phyloP scores from a whole-genome alignment of 805 yeast genomes.

The Starmerella apis region DNA sequence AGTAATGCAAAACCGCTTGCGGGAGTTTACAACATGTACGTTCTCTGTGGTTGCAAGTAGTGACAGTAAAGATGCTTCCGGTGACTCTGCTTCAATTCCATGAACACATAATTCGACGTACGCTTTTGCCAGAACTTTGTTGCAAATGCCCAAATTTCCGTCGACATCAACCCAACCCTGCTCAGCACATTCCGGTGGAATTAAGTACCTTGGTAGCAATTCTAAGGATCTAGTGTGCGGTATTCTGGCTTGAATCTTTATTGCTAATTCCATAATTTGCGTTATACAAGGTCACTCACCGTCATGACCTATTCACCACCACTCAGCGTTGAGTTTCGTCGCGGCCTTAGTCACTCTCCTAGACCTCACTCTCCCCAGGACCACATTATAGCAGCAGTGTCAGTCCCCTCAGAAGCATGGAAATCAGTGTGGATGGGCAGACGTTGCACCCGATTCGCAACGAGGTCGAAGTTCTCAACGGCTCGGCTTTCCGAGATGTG shows the following conservation, averaged over 20 bases:
- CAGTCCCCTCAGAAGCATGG: slow-evolving; percentile 6
- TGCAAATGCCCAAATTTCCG: slow-evolving; percentile 26
- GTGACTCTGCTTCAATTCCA: background rate
- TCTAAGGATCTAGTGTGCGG: slow-evolving; percentile 9
- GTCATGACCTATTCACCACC: background rate
- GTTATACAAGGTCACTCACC: background rate
- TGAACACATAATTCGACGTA: slow-evolving; percentile 15
- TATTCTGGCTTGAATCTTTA: slow-evolving; percentile 1
- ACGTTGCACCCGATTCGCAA: slow-evolving; percentile 26
- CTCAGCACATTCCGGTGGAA: slow-evolving; percentile 1
- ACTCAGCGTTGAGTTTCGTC: background rate
- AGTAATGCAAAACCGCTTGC: slow-evolving; percentile 23
- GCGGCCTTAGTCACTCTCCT: background rate
- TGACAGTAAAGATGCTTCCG: slow-evolving; percentile 21
- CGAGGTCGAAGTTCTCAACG: slow-evolving; percentile 28
- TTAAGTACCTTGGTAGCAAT: slow-evolving; percentile 17
- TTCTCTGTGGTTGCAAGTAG: slow-evolving; percentile 30
- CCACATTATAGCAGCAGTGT: background rate
- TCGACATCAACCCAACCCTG: slow-evolving; percentile 16
- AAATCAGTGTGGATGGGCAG: slow-evolving; percentile 25
- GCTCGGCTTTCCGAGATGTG: slow-evolving; percentile 25
- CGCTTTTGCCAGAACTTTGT: slow-evolving; percentile 15
- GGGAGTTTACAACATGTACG: slow-evolving; percentile 26
- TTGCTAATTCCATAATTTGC: slow-evolving; percentile 13
- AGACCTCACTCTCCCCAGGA: background rate